Percentiles rank a stretch among this genome's conserved stretches.
These are phyloP conservation scores for Metarhizium rileyi DNA, from an alignment of 2,329 filamentous ascomycete species.

Conservation along the genomic window DNA sequence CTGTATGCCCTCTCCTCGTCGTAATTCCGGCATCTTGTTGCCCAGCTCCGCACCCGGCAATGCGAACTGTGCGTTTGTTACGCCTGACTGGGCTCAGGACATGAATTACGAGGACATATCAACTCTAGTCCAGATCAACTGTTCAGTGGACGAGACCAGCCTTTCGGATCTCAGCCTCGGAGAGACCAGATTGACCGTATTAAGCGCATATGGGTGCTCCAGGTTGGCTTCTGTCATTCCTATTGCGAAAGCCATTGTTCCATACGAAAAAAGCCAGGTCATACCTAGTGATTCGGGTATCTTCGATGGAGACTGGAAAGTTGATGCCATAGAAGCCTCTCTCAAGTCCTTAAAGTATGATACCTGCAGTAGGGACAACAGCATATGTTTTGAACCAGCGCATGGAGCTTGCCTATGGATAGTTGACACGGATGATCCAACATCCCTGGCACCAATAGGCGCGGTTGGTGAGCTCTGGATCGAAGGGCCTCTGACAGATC, in stretches of 20 bases:
- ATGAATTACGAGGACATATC: not conserved
- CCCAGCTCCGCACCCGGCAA: not conserved
- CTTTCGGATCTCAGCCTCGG: not conserved
- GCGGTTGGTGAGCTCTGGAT: not conserved
- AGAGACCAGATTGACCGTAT: not conserved
- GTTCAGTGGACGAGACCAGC: not conserved
- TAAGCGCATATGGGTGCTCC: not conserved
- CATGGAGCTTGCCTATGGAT: not conserved
- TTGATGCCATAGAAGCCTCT: not conserved
- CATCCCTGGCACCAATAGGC: not conserved
- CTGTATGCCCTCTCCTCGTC: conserved; percentile 2
- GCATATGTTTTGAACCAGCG: not conserved
- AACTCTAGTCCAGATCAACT: not conserved
- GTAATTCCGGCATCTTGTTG: not conserved
- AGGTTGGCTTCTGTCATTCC: not conserved
- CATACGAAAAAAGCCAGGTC: not conserved
- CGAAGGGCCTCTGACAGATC: conserved; percentile 1
- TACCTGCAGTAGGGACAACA: not conserved
- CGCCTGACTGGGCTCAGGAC: not conserved
- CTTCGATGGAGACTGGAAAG: not conserved
- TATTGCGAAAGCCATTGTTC: not conserved
- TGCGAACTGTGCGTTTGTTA: not conserved
- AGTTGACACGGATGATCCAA: not conserved
- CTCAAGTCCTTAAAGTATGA: not conserved
- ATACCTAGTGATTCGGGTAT: not conserved